These are phyloP conservation scores for Uncinocarpus reesii DNA, from an alignment of 2,329 filamentous ascomycete species.

Conservation along the genomic window DNA sequence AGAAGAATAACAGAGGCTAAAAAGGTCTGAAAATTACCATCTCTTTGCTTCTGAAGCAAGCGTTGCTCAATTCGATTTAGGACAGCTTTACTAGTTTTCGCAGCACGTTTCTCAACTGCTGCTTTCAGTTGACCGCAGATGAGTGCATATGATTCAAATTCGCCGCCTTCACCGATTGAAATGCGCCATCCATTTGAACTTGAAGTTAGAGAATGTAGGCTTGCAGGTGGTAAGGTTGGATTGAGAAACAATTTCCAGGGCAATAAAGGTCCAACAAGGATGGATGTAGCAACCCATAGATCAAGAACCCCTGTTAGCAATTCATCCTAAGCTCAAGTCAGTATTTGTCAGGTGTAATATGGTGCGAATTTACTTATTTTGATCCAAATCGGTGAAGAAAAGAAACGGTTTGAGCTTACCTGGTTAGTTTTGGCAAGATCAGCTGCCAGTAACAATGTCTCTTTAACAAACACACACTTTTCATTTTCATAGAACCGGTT, in stretches of 20 bases:
- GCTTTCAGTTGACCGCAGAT: slow-evolving; percentile 47
- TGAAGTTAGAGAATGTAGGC: slow-evolving; percentile 30
- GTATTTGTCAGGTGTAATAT: too few relatives aligned
- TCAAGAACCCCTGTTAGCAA: slow-evolving; percentile 45
- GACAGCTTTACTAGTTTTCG: slow-evolving; percentile 43
- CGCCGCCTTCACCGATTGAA: slow-evolving; percentile 31
- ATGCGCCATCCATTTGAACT: slow-evolving; percentile 33
- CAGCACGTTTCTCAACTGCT: slow-evolving; percentile 46
- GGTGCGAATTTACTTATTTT: too few relatives aligned
- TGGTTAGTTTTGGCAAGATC: slow-evolving; percentile 33
- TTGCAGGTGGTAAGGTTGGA: slow-evolving; percentile 30
- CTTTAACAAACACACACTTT: slow-evolving; percentile 42
- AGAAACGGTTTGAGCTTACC: slow-evolving; percentile 21
- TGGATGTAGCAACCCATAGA: slow-evolving; percentile 47
- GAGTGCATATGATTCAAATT: slow-evolving; percentile 40
- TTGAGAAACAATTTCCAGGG: slow-evolving; percentile 43
- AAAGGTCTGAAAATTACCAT: slow-evolving; percentile 49
- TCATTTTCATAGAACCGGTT: slow-evolving; percentile 41
- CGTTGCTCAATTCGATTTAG: slow-evolving; percentile 52
- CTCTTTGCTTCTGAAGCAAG: slow-evolving; percentile 49
- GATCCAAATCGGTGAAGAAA: not conserved
- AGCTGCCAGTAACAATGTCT: slow-evolving; percentile 36
- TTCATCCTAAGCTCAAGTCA: slow-evolving; percentile 28
- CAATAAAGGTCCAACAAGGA: slow-evolving; percentile 42
- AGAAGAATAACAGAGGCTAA: slow-evolving; percentile 50